phyloP scores from a whole-genome alignment of 164 flowering plant species.

The Piper longum region DNA sequence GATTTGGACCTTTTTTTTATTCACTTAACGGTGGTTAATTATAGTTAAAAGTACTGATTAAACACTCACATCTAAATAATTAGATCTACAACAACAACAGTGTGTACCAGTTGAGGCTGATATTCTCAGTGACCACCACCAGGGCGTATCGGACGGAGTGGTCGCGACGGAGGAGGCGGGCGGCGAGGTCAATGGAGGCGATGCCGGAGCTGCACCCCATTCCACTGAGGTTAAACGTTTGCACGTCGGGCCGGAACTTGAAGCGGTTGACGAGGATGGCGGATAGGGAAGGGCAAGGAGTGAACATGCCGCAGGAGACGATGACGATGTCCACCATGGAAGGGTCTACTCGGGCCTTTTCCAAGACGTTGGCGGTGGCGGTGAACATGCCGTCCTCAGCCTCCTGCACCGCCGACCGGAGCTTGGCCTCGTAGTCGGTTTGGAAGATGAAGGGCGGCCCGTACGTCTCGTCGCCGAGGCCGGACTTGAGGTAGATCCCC shows the following conservation, averaged over 20 bases:
- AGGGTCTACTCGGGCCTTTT: constrained; percentile 23
- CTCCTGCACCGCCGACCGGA: constrained; percentile 27
- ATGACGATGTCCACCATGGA: constrained; percentile 21
- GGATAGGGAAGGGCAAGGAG: constrained; percentile 34
- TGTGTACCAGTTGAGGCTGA: constrained; percentile 39
- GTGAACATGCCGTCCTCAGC: constrained; percentile 37
- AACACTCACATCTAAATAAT: too few relatives aligned
- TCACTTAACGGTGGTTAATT: too few relatives aligned
- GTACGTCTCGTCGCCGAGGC: constrained; percentile 50
- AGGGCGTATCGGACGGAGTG: constrained; percentile 22
- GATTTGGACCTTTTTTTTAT: too few relatives aligned
- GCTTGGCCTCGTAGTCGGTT: constrained; percentile 12
- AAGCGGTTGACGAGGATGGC: constrained; percentile 33
- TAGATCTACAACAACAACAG: too few relatives aligned
- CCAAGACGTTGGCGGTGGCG: constrained; percentile 21
- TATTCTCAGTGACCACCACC: constrained; percentile 40
- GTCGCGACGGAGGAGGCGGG: constrained; percentile 16
- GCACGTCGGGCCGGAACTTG: constrained; percentile 23
- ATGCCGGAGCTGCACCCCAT: constrained; percentile 57
- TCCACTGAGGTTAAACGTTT: constrained; percentile 40
- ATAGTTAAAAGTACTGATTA: too few relatives aligned
- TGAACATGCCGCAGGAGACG: constrained; percentile 36
- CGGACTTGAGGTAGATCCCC: constrained; percentile 33
- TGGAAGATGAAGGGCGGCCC: constrained; percentile 41
- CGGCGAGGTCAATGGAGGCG: constrained; percentile 32